A percentile compares a stretch with the other conserved stretches of the same genome.
Conservation (phyloP, 352 stramenopile species). For the Pythium sukuiense region DNA sequence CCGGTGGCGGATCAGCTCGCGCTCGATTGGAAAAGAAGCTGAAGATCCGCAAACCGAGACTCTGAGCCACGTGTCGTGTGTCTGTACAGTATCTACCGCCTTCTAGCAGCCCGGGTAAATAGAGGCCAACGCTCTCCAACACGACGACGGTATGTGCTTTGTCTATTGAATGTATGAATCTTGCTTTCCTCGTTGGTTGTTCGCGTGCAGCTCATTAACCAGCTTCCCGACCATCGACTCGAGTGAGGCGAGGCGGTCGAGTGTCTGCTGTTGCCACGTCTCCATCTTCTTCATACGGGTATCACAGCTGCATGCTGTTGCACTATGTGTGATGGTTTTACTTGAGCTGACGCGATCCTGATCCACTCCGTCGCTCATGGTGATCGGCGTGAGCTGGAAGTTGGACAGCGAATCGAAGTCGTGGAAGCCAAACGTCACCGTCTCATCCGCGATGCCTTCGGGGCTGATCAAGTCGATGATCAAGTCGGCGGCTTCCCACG, state of each 20-base stretch:
- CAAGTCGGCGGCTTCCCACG: constrained; percentile 23
- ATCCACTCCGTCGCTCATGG: constrained; percentile 15
- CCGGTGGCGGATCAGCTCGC: constrained; percentile 43
- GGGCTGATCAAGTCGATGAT: constrained; percentile 29
- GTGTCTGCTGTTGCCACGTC: constrained; percentile 19
- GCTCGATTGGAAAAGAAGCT: constrained; percentile 82
- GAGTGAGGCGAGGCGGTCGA: constrained; percentile 20
- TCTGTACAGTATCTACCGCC: constrained; percentile 5
- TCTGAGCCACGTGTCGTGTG: constrained; percentile 6
- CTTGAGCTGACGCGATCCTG: neutral
- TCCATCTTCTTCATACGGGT: constrained; percentile 7
- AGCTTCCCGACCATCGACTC: constrained; percentile 20
- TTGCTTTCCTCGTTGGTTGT: constrained; percentile 13
- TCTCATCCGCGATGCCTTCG: constrained; percentile 14
- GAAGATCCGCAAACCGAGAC: constrained; percentile 61
- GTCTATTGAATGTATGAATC: constrained; percentile 6
- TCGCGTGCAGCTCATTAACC: constrained; percentile 10
- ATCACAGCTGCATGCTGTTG: constrained; percentile 4
- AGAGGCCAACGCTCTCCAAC: constrained; percentile 3
- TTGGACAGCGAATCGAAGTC: constrained; percentile 25
- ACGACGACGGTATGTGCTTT: constrained; percentile 21
- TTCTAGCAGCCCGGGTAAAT: neutral
- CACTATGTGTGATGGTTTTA: neutral
- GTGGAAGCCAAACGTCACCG: constrained; percentile 27
- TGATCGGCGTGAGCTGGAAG: constrained; percentile 22